Percentiles rank a stretch among this genome's conserved stretches.
Conservation (phyloP, 1,284 basidiomycete species). For the Rhodotorula sp. region DNA sequence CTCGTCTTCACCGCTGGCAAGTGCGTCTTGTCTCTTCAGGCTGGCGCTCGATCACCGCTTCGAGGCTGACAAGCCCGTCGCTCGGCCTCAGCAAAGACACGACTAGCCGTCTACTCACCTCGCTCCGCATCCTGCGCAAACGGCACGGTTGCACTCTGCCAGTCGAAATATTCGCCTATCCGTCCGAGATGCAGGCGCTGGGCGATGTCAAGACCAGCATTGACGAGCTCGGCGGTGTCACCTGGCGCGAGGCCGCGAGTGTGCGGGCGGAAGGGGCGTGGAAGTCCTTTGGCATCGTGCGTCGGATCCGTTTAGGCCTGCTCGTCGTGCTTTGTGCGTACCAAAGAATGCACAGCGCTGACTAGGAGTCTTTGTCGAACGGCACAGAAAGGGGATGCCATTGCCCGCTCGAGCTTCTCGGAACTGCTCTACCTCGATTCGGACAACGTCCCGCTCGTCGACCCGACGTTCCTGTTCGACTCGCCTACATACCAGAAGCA, state of each 20-base stretch:
- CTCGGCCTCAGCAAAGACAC: constrained; percentile 13
- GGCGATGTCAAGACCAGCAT: neutral
- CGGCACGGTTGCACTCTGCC: constrained; percentile 12
- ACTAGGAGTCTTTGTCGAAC: accelerated
- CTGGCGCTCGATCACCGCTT: no score
- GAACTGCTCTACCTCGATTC: constrained; percentile 55
- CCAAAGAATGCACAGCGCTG: neutral
- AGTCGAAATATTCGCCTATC: constrained; percentile 19
- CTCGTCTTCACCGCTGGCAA: constrained; percentile 30
- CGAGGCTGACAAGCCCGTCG: neutral
- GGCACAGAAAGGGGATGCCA: constrained; percentile 52
- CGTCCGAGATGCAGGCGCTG: neutral
- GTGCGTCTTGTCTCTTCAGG: neutral
- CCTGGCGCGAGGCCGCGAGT: constrained; percentile 16
- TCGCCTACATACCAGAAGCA: constrained; percentile 49
- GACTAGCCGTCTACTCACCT: constrained; percentile 1
- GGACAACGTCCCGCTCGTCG: constrained; percentile 54
- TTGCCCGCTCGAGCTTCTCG: constrained; percentile 52
- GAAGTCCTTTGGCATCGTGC: constrained; percentile 53
- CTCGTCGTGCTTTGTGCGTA: neutral
- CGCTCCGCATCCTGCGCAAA: constrained; percentile 14
- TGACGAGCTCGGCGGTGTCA: constrained; percentile 20
- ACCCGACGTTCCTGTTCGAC: constrained; percentile 54
- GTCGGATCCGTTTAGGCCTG: constrained; percentile 2
- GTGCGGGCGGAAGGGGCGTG: constrained; percentile 33